Evolutionary conservation across 805 yeast genomes (phyloP).

Genomic region (Schwanniomyces pseudopolymorphus): DNA sequence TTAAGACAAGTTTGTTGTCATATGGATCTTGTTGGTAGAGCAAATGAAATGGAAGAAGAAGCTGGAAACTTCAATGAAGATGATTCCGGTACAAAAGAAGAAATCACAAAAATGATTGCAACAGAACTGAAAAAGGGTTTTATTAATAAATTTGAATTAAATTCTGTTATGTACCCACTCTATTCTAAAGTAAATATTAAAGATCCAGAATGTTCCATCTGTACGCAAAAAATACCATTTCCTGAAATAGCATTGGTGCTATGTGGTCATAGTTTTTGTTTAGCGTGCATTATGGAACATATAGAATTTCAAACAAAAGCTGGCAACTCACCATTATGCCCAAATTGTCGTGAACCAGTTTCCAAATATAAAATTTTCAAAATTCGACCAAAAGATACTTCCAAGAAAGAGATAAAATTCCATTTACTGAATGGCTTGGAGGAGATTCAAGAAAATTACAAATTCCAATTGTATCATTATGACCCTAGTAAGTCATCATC

Average conservation of each 20-base stretch:
- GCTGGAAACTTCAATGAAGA: slow-evolving; percentile 25
- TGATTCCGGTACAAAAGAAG: slow-evolving; percentile 9
- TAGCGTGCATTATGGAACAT: slow-evolving; percentile 70
- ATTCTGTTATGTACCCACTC: slow-evolving; percentile 25
- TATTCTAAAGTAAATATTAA: slow-evolving; percentile 31
- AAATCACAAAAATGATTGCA: slow-evolving; percentile 6
- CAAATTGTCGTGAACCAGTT: slow-evolving; percentile 66
- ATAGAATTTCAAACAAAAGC: slow-evolving; percentile 62
- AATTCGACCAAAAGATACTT: slow-evolving; percentile 20
- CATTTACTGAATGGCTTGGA: slow-evolving; percentile 25
- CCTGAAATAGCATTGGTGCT: slow-evolving; percentile 60
- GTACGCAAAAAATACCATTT: slow-evolving; percentile 64
- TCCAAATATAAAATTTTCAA: slow-evolving; percentile 50
- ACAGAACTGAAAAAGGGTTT: slow-evolving; percentile 13
- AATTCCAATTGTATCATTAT: slow-evolving; percentile 39
- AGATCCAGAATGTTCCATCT: slow-evolving; percentile 78
- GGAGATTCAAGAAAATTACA: slow-evolving; percentile 19
- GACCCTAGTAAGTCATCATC: slow-evolving; percentile 62
- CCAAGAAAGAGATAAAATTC: slow-evolving; percentile 22
- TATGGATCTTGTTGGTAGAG: slow-evolving; percentile 57
- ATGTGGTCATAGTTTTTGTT: slow-evolving; percentile 82
- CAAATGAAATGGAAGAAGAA: slow-evolving; percentile 51
- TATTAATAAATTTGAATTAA: slow-evolving; percentile 19
- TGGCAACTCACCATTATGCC: slow-evolving; percentile 57
- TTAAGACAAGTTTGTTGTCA: slow-evolving; percentile 90